Evolutionary conservation across 192 early-diverging fungal genomes (phyloP).

Genomic region (Coemansia sp.): DNA sequence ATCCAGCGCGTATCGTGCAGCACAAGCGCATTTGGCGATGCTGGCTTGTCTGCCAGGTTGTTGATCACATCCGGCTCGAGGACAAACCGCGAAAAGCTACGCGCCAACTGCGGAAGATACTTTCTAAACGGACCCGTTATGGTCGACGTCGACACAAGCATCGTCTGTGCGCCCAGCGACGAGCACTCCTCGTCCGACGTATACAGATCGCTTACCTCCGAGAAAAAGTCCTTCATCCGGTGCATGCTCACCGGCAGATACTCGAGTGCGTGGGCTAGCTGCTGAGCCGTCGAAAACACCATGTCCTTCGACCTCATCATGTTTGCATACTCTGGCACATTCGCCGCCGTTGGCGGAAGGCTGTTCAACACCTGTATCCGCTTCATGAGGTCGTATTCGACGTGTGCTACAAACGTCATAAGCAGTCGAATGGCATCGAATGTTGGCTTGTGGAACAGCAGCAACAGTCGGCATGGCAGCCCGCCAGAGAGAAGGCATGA

Average conservation of each 20-base stretch:
- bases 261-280: conserved; percentile 51
- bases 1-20: conserved; percentile 49
- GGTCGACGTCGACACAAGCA: conserved; percentile 38
- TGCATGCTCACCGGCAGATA: conserved; percentile 47
- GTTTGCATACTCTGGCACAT: conserved; percentile 26
- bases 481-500: conserved; percentile 33
- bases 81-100: conserved; percentile 44
- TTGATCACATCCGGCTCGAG: conserved; percentile 33
- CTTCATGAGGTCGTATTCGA: conserved; percentile 33
- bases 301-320: conserved; percentile 32
- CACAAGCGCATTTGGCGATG: conserved; percentile 45
- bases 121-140: conserved; percentile 43
- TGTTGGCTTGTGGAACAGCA: conserved; percentile 49
- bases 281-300: conserved; percentile 48
- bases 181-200: conserved; percentile 41
- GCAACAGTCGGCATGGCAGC: conserved; percentile 38
- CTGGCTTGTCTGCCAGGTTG: conserved; percentile 13
- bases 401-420: conserved; percentile 36
- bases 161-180: conserved; percentile 34
- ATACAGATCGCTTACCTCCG: conserved; percentile 43
- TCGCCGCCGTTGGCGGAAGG: conserved; percentile 35
- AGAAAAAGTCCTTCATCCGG: conserved; percentile 46
- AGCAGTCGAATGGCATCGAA: conserved; percentile 46
- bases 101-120: conserved; percentile 41
- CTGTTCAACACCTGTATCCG: conserved; percentile 35